Base-by-base conservation (phyloP, 768 basidiomycete genomes). In the Boletus vinaceobasis region DNA sequence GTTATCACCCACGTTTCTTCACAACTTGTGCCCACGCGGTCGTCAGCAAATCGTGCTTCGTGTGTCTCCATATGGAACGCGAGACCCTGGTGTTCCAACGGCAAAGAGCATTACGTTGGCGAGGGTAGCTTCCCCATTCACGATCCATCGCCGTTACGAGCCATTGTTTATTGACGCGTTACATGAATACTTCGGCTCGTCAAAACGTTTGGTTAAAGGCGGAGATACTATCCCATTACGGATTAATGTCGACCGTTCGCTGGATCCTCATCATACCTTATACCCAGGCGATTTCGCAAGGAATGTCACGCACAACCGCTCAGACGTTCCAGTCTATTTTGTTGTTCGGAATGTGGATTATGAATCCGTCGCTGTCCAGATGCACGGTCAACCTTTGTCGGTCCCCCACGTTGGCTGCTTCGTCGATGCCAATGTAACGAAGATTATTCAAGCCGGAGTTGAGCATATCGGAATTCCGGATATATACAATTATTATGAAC, bases 371-470 rank as follows among this genome's bases (percentile, higher is more conserved):
- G 62, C 77, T 33, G 69, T 31, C 9, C 68, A 72, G 38, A 69
- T 70, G 32, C 59, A 53, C 7, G 80, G 83, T 59, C 74, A 79
- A 23, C 81, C 83, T 15, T 79, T 79, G 2, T 77, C 79, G 0
- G 68, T 79, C 19, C 90, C 88, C 5, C 84, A 90, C 61, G 66
- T 94, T 17, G 96, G 96, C 0, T 95, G 88, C 63, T 90, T 89
- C 80, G 77, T 97, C 19, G 91, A 98, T 62, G 72, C 85, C 1
- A 67, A 76, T 2, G 66, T 78, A 7, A 96, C 96, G 19, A 83
- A 84, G 50, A 82, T 98, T 63, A 70, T 89, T 8, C 90, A 95
- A 68, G 78, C 84, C 0, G 94, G 96, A 0, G 63, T 90, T 7
- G 91, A 93, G 61, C 81, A 88, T 57, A 75, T 75, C 7, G 75